Base-by-base conservation (phyloP, 345 rosid genomes). In the Arabis alpina region DNA sequence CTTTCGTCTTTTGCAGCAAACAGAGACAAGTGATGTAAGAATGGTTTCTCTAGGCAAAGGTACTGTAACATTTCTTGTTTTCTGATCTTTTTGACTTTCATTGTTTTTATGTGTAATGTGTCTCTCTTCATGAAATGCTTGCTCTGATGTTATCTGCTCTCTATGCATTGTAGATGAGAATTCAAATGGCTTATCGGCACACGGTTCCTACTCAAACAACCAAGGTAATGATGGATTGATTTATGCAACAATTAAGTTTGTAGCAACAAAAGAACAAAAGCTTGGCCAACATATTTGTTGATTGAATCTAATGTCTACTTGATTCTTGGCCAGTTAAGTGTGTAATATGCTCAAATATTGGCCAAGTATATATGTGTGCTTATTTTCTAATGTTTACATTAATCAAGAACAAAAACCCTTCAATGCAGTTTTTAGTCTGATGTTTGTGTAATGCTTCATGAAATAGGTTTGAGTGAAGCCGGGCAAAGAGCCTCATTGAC, bases 1-100 rank as follows among this genome's bases (percentile, higher is more conserved):
- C 47, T 13, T 30, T 50, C n/a, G 43, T 23, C 25, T 52, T 3
- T 53, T 54, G 39, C 82, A 87, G 93, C 84, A 61, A 57, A 24
- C 87, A 59, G 91, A 83, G 75, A 77, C 90, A 6, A 75, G 86
- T 76, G 90, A 93, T 80, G 80, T 87, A 79, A 80, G 59, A 86
- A 89, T 51, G 84, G 79, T 74, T 87, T 84, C 75, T 82, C 77
- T 79, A 39, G 85, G 80, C 32, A 80, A 73, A 62, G 91, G 96
- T 92, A 85, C 1, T 60, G 3, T 43, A 32, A 40, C 45, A 64
- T 56, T 24, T 49, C 58, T 7, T 24, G 3, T 32, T 7, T 32
- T 54, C 40, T 37, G 10, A 45, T 3, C 19, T 44, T 44, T 0
- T n/a, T 44, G 50, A 40, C n/a, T 3, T 10, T 16, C 8, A 6